A percentile compares a stretch with the other conserved stretches of the same genome.
These are phyloP conservation scores for Cephaloascus fragrans DNA, from an alignment of 805 yeast genomes.

Conservation along the genomic window DNA sequence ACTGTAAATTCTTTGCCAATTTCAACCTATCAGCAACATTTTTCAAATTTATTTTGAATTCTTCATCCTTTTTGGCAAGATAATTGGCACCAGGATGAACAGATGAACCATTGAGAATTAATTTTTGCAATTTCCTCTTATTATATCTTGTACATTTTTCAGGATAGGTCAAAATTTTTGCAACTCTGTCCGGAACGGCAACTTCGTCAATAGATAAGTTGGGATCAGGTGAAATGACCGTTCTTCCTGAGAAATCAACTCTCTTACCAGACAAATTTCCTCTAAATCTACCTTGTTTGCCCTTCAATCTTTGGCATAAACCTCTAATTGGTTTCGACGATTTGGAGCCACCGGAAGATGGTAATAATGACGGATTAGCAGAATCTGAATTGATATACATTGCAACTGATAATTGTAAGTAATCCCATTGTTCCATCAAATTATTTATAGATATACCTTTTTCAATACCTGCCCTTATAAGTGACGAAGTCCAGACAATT, in stretches of 20 bases:
- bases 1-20: constrained; percentile 63
- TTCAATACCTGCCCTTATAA: constrained; percentile 89
- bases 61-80: constrained; percentile 71
- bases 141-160: constrained; percentile 90
- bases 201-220: constrained; percentile 91
- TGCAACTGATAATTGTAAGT: constrained; percentile 88
- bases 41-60: constrained; percentile 76
- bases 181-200: constrained; percentile 96
- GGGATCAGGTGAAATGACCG: constrained; percentile 98
- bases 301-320: constrained; percentile 92
- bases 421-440: constrained; percentile 99
- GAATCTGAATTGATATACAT: constrained; percentile 96
- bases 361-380: constrained; percentile 69
- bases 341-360: constrained; percentile 60
- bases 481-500: constrained; percentile 92
- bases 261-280: constrained; percentile 97
- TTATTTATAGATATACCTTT: constrained; percentile 90
- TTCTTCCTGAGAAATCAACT: constrained; percentile 96
- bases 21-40: constrained; percentile 80
- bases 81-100: constrained; percentile 96
- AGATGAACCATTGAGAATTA: constrained; percentile 78
- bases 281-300: constrained; percentile 98
- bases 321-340: constrained; percentile 79
- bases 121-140: constrained; percentile 59
- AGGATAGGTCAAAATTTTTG: constrained; percentile 91